A percentile compares a stretch with the other conserved stretches of the same genome.
Conservation (phyloP, 1,284 basidiomycete genomes). For the Sparassis latifolia region DNA sequence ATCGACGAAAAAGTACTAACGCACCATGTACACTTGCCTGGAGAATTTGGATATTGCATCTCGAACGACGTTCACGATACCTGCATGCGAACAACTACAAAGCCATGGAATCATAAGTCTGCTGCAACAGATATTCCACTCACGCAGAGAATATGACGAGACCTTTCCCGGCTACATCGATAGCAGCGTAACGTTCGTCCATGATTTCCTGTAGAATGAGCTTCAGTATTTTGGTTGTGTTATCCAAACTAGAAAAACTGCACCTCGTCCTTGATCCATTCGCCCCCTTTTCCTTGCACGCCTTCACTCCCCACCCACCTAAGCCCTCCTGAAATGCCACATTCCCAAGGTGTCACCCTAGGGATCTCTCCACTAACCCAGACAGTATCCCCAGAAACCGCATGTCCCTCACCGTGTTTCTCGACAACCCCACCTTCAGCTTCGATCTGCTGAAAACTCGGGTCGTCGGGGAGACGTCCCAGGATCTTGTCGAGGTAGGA, state of each 20-base stretch:
- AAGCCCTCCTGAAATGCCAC: conserved; percentile 59
- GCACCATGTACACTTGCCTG: conserved; percentile 71
- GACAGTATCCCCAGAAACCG: conserved; percentile 50
- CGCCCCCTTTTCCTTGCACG: conserved; percentile 23
- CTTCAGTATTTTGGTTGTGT: conserved; percentile 1
- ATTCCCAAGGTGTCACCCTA: conserved; percentile 60
- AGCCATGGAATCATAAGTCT: background rate
- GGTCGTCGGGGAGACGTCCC: conserved; percentile 58
- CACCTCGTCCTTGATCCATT: conserved; percentile 63
- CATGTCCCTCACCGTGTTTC: conserved; percentile 51
- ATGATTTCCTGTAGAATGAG: conserved; percentile 50
- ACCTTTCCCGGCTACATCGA: conserved; percentile 76
- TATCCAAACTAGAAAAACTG: background rate
- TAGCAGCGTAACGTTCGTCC: conserved; percentile 74
- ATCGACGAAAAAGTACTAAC: conserved; percentile 1
- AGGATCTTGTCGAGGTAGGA: conserved; percentile 55
- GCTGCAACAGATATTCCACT: conserved; percentile 21
- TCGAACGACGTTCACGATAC: conserved; percentile 75
- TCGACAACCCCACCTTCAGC: conserved; percentile 50
- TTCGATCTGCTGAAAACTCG: conserved; percentile 61
- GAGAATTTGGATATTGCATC: conserved; percentile 56
- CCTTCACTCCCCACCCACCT: conserved; percentile 47
- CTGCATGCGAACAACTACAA: conserved; percentile 72
- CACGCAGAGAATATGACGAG: conserved; percentile 78
- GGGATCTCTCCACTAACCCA: conserved; percentile 81